Evolutionary conservation across 805 yeast genomes (phyloP), one percentile per base, ranked within the genome.

Genomic region (Yamadazyma tumulicola): DNA sequence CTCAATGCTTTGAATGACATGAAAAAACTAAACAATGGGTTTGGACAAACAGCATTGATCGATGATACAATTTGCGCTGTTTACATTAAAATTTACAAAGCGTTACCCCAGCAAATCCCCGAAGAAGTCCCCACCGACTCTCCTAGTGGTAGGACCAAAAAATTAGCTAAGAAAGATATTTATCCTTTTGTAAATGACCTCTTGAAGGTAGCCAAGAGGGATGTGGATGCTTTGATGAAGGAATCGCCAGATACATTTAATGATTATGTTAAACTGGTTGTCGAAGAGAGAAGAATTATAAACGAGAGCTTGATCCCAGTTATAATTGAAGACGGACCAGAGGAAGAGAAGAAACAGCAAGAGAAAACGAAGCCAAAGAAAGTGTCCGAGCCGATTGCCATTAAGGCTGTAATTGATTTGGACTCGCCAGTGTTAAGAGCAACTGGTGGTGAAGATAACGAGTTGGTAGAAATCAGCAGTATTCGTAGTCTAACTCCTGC

Each of bases 21-120:
- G 47, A 69, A 85, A 42, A 73, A 81, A 39, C 69, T 82, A 59
- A 85, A 87, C 41, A 84, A 81, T 52, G 94, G 94, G 0, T 81
- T 80, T 54, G 91, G 88, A 0, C 78, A 93, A 3, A 83, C 93
- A 0, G 77, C 86, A 0, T 55, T 73, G 23, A 74, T 84, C 35
- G 95, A 85, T 54, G 93, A 85, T 42, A 74, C 85, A 0, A 75
- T 75, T 41, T 78, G 79, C 22, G 72, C 81, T 6, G 52, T 82
- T 0, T 86, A 69, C 47, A 56, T 85, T 49, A 65, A 63, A 35
- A 51, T 82, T 6, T 81, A 64, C 42, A 46, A 15, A 34, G 40
- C 23, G 49, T 43, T 29, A 6, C 34, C 31, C 10, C 19, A 22
- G 6, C 22, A 14, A 16, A 19, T 16, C 8, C 6, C 32, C 6